Evolutionary conservation across 805 yeast genomes (phyloP).

Genomic region (Ascoidea asiatica): DNA sequence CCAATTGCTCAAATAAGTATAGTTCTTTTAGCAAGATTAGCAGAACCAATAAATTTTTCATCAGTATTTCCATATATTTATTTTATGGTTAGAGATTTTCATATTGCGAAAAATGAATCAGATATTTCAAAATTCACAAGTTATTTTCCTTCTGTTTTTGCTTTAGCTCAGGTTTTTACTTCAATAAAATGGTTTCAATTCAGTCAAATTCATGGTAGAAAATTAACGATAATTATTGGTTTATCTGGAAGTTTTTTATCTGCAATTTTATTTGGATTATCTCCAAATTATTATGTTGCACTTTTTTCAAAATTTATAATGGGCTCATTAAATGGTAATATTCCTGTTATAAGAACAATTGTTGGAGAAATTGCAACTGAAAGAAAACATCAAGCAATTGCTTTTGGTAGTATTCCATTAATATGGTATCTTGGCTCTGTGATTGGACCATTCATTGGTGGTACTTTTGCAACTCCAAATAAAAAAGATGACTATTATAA

Average conservation of each 20-base stretch:
- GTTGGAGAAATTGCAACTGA: conserved; percentile 50
- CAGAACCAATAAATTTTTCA: conserved; percentile 53
- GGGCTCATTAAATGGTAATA: conserved; percentile 52
- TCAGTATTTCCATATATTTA: conserved; percentile 52
- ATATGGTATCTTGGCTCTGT: conserved; percentile 49
- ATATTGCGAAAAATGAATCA: conserved; percentile 31
- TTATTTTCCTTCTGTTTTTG: conserved; percentile 44
- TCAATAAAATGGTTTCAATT: conserved; percentile 48
- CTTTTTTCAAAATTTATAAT: conserved; percentile 37
- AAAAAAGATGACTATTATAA: conserved; percentile 15
- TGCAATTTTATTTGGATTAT: conserved; percentile 37
- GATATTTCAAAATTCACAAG: conserved; percentile 49
- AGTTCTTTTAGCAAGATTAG: conserved; percentile 33
- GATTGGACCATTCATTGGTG: conserved; percentile 49
- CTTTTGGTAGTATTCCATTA: conserved; percentile 47
- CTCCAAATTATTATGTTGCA: conserved; percentile 37
- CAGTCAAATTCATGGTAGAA: conserved; percentile 43
- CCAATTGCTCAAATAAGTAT: conserved; percentile 36
- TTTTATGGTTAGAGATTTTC: conserved; percentile 48
- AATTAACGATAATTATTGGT: conserved; percentile 39
- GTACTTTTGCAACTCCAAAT: conserved; percentile 30
- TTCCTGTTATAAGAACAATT: conserved; percentile 46
- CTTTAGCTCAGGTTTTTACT: conserved; percentile 42
- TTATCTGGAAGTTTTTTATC: conserved; percentile 36
- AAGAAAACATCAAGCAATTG: conserved; percentile 45